phyloP scores from a whole-genome alignment of 108 stramenopile species.

The Mediolabrus comicus region DNA sequence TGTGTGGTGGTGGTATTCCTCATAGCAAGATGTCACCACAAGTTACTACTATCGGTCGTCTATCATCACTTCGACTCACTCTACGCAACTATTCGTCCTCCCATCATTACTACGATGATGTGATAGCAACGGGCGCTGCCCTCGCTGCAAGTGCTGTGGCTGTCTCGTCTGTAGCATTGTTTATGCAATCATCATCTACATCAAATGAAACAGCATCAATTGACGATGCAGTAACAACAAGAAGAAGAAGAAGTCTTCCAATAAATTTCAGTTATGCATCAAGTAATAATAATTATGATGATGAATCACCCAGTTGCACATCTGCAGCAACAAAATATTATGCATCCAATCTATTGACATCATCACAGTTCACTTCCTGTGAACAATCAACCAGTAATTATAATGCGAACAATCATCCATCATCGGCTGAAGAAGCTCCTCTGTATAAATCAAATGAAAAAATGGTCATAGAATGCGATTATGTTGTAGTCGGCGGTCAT shows the following conservation, averaged over 20 bases:
- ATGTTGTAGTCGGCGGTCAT: constrained; percentile 29
- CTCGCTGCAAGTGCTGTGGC: not conserved
- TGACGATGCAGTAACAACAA: not conserved
- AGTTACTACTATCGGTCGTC: not conserved
- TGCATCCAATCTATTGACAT: not conserved
- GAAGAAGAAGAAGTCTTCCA: too few species aligned
- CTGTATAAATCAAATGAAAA: not conserved
- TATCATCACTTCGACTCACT: not conserved
- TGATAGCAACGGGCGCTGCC: not conserved
- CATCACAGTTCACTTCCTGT: not conserved
- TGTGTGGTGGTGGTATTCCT: too few species aligned
- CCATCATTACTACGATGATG: too few species aligned
- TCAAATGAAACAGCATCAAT: not conserved
- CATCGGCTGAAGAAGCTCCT: not conserved
- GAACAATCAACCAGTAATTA: not conserved
- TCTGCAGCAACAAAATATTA: too few species aligned
- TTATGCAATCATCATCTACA: not conserved
- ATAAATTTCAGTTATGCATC: too few species aligned
- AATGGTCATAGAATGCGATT: constrained; percentile 30
- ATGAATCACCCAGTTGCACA: too few species aligned
- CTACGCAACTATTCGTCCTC: not conserved
- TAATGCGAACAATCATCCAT: not conserved
- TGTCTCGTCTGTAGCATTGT: not conserved
- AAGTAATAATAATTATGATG: too few species aligned
- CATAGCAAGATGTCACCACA: not conserved